Evolutionary conservation across 2,329 filamentous ascomycete species (phyloP).

Genomic region (Aspergillus pseudoglaucus): DNA sequence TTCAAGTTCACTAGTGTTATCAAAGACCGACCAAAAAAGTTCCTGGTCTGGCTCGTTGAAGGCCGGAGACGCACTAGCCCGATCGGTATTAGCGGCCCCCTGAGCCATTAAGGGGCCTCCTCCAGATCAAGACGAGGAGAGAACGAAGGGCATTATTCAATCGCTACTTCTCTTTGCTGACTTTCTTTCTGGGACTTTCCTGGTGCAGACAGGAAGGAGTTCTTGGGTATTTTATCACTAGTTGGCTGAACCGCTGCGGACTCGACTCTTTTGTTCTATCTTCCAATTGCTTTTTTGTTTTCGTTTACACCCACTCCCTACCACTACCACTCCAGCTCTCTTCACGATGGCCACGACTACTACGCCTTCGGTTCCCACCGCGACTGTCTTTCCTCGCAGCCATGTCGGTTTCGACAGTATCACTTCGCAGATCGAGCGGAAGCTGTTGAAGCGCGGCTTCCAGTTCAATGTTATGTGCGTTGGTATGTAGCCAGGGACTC

Average conservation of each 20-base stretch:
- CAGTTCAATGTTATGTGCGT: constrained; percentile 99
- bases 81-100: constrained; percentile 28
- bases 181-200: constrained; percentile 3
- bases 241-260: constrained; percentile 1
- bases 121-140: constrained; percentile 1
- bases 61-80: constrained; percentile 26
- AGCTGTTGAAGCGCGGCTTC: constrained; percentile 98
- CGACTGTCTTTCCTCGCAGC: constrained; percentile 75
- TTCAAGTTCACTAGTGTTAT: neutral
- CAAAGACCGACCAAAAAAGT: constrained; percentile 3
- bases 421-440: constrained; percentile 98
- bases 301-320: constrained; percentile 9
- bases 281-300: constrained; percentile 3
- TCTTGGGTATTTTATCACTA: constrained; percentile 3
- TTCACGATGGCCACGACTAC: constrained; percentile 61
- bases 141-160: neutral
- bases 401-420: constrained; percentile 99
- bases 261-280: constrained; percentile 5
- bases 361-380: constrained; percentile 43
- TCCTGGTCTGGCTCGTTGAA: constrained; percentile 12
- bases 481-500: constrained; percentile 58
- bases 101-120: constrained; percentile 26
- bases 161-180: neutral
- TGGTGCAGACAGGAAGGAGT: constrained; percentile 13
- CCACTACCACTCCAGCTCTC: constrained; percentile 14